These are phyloP conservation scores for Boechera divaricarpa DNA, from an alignment of 345 rosid genomes.

Conservation along the genomic window DNA sequence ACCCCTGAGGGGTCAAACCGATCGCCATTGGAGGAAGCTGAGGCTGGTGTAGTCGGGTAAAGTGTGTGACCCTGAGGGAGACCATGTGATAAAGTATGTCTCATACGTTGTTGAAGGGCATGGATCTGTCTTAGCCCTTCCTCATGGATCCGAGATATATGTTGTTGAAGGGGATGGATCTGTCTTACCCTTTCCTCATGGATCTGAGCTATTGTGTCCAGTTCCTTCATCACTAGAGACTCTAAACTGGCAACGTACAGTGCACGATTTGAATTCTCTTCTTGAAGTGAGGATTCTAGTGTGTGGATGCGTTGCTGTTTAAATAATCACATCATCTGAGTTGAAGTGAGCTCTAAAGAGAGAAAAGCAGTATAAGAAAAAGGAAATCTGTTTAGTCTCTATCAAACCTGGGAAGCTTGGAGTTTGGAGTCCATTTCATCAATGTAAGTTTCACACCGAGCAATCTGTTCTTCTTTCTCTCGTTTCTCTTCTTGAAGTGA, in stretches of 20 bases:
- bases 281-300: constrained; percentile 33
- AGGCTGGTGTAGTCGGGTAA: constrained; percentile 58
- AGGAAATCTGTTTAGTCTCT: too few species aligned
- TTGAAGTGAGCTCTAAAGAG: too few species aligned
- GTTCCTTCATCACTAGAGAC: constrained; percentile 85
- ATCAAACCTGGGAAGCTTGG: too few species aligned
- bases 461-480: constrained; percentile 90
- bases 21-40: constrained; percentile 72
- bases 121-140: constrained; percentile 94
- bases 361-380: too few species aligned
- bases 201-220: constrained; percentile 65
- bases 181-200: too few species aligned
- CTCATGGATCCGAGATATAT: constrained; percentile 67
- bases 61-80: constrained; percentile 80
- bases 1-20: constrained; percentile 69
- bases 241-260: constrained; percentile 94
- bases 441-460: constrained; percentile 90
- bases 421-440: constrained; percentile 80
- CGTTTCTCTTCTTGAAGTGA: constrained; percentile 90
- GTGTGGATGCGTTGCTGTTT: too few species aligned
- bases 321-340: too few species aligned
- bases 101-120: constrained; percentile 75
- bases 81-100: constrained; percentile 60
- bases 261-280: constrained; percentile 88
- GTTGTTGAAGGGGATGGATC: too few species aligned